Conservation (phyloP, 495 filamentous ascomycete species). For the Achaetomiella virescens region DNA sequence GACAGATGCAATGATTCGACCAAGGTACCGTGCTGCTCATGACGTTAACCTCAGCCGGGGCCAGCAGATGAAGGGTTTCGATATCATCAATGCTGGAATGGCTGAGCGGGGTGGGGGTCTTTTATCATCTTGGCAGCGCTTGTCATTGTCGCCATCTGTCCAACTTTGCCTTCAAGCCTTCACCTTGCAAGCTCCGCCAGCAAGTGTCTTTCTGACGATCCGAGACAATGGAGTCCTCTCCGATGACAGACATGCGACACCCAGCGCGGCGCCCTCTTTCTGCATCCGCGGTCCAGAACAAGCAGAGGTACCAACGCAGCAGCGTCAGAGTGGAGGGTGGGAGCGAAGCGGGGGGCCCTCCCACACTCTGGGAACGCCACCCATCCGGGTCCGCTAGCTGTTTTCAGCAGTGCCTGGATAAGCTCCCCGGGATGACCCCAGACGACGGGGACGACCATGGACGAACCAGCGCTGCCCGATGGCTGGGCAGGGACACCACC, state of each 20-base stretch:
- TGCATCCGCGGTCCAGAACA: neutral
- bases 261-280: neutral
- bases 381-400: constrained; percentile 10
- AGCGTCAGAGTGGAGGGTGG: neutral
- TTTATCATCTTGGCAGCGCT: no score
- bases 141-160: no score
- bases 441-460: neutral
- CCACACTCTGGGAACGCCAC: constrained; percentile 8
- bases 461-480: neutral
- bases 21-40: neutral
- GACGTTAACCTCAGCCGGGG: no score
- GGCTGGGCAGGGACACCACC: no score
- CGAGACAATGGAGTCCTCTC: neutral
- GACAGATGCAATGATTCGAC: neutral
- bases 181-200: no score
- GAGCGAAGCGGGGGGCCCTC: constrained; percentile 10
- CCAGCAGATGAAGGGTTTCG: no score
- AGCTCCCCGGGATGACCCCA: constrained; percentile 2
- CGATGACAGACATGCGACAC: neutral
- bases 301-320: neutral
- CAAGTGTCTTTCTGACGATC: no score
- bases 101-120: no score
- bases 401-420: constrained; percentile 3
- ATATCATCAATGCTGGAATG: no score
- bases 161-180: no score